Base-by-base conservation (phyloP, 2,329 filamentous ascomycete genomes). In the Sarocladium kiliense region DNA sequence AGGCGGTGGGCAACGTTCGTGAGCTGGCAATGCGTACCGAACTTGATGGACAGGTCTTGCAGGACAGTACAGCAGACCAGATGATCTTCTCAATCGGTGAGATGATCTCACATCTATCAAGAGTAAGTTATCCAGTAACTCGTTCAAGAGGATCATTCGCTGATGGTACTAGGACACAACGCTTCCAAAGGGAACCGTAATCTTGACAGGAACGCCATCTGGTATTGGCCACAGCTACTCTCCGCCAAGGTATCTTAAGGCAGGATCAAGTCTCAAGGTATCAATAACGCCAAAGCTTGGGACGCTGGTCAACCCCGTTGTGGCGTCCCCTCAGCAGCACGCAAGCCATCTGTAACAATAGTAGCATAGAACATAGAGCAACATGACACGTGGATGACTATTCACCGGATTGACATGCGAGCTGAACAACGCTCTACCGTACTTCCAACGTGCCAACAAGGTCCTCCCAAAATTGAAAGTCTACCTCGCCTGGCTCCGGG, bases 21-120 rank as follows among this genome's bases (percentile, higher is more conserved):
- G 5, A 50, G 3, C 42, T 61, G 3, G 47, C 41, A 11, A 53
- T 66, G 10, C 58, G 49, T 44, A 64, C 63, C 1, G 53, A 57
- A 2, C 56, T 66, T 6, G 61, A 65, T 27, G 64, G 63, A 1
- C 55, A 62, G 30, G 49, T 61, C 2, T 54, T 62, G 58, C 64
- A 65, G 21, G 58, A 64, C 2, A 60, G 58, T 0, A 57, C 51
- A 2, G 58, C 61, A 1, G 59, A 59, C 2, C 60, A 66, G 21
- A 58, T 66, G 58, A 62, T 66, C n/a, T 66, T 66, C 25, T 56
- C 56, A 3, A 66, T 78, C 0, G 57, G 59, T 3, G 58, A 63
- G 39, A 62, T 66, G 19, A 55, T 66, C 5, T 58, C 59, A 1
- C 63, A 63, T 25, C 34, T 64, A 0, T 64, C 60, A 3, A 44